Conservation (phyloP, 768 basidiomycete species). For the Clitopilus passeckerianus region DNA sequence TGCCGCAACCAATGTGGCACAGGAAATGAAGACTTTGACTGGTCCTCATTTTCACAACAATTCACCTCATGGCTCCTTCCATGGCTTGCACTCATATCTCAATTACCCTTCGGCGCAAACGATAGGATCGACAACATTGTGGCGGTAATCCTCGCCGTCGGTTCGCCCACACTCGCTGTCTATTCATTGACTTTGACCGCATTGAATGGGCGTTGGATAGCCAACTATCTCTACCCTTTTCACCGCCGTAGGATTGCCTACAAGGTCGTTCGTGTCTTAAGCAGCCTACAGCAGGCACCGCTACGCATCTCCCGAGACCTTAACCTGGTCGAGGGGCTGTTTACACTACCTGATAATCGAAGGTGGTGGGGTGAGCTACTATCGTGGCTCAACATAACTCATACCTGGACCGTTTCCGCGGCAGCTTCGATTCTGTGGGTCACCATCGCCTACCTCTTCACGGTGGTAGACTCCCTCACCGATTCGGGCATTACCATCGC, state of each 20-base stretch:
- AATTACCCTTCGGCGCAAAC: conserved; percentile 35
- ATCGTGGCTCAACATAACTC: conserved; percentile 26
- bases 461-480: conserved; percentile 29
- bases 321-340: conserved; percentile 30
- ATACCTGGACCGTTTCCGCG: conserved; percentile 32
- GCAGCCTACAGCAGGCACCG: conserved; percentile 37
- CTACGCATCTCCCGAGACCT: conserved; percentile 22
- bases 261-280: conserved; percentile 28
- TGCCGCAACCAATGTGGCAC: conserved; percentile 17
- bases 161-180: conserved; percentile 34
- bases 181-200: conserved; percentile 29
- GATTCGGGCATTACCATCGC: conserved; percentile 11
- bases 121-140: conserved; percentile 27
- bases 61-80: conserved; percentile 37
- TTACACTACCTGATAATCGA: conserved; percentile 37
- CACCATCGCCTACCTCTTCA: conserved; percentile 35
- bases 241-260: conserved; percentile 23
- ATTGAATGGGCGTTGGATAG: conserved; percentile 36
- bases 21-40: conserved; percentile 12
- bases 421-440: conserved; percentile 40
- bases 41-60: conserved; percentile 26
- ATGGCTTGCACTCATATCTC: conserved; percentile 34
- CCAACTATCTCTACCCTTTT: conserved; percentile 21
- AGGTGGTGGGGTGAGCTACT: conserved; percentile 33
- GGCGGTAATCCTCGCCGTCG: conserved; percentile 30